Evolutionary conservation across 108 stramenopile genomes (phyloP).

Genomic region (Nitzschia sp.): DNA sequence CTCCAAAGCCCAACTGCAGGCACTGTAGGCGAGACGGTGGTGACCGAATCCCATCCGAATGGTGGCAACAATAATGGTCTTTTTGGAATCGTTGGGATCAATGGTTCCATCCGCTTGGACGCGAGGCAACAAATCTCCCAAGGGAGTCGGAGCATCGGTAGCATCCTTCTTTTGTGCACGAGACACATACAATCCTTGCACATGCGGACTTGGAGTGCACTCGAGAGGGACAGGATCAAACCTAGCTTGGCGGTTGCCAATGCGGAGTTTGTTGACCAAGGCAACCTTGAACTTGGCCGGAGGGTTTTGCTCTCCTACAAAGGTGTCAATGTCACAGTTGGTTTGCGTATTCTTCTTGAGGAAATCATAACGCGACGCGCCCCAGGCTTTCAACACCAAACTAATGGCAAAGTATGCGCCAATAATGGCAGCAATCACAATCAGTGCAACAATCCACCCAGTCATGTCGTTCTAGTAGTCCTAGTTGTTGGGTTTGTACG

Average conservation of each 20-base stretch:
- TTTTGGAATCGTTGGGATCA: slow-evolving; percentile 31
- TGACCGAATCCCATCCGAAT: slow-evolving; percentile 96
- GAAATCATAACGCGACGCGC: slow-evolving; percentile 1
- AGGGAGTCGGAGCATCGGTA: slow-evolving; percentile 7
- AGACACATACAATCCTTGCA: slow-evolving; percentile 45
- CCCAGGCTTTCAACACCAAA: slow-evolving; percentile 13
- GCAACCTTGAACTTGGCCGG: slow-evolving; percentile 45
- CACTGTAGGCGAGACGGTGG: slow-evolving; percentile 90
- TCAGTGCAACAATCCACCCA: too few species aligned
- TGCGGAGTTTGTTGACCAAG: slow-evolving; percentile 33
- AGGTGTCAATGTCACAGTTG: slow-evolving; percentile 47
- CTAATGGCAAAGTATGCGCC: background rate
- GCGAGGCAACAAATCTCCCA: slow-evolving; percentile 18
- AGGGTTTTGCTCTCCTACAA: slow-evolving; percentile 32
- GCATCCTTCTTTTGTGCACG: slow-evolving; percentile 22
- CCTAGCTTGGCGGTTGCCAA: slow-evolving; percentile 32
- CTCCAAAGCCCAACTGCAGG: slow-evolving; percentile 77
- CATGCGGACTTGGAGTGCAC: slow-evolving; percentile 31
- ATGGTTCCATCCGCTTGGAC: slow-evolving; percentile 5
- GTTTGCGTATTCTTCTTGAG: background rate
- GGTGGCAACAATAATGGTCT: slow-evolving; percentile 81
- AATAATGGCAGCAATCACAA: background rate
- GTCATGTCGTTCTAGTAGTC: too few species aligned
- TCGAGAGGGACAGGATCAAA: slow-evolving; percentile 37
- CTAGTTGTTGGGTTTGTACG: too few species aligned